Evolutionary conservation across 2,329 filamentous ascomycete genomes (phyloP).

Genomic region (Rosellinia necatrix): DNA sequence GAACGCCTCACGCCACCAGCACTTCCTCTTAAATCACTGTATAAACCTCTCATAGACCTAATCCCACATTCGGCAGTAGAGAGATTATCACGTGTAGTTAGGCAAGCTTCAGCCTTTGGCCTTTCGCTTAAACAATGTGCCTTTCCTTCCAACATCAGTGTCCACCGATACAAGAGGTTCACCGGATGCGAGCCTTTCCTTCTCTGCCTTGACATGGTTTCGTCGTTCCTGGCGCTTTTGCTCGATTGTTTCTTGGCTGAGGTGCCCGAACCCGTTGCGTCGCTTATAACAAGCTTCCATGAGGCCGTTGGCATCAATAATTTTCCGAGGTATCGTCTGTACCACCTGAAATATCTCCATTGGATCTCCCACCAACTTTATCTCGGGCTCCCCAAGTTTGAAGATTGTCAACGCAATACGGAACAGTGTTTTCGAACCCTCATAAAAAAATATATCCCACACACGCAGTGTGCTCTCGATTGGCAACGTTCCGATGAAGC

Average conservation of each 20-base stretch:
- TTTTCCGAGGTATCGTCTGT: slow-evolving; percentile 78
- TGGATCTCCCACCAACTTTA: slow-evolving; percentile 78
- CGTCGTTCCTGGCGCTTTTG: slow-evolving; percentile 72
- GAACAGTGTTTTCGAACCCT: slow-evolving; percentile 92
- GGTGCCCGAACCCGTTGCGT: slow-evolving; percentile 77
- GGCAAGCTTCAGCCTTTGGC: slow-evolving; percentile 40
- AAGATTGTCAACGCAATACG: slow-evolving; percentile 89
- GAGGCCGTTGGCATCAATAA: slow-evolving; percentile 80
- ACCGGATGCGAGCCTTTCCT: slow-evolving; percentile 44
- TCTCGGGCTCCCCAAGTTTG: slow-evolving; percentile 82
- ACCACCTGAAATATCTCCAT: slow-evolving; percentile 97
- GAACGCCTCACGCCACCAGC: neutral
- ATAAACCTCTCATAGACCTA: neutral
- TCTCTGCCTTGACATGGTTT: slow-evolving; percentile 52
- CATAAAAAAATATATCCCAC: slow-evolving; percentile 96
- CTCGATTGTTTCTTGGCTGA: slow-evolving; percentile 83
- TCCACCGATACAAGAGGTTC: slow-evolving; percentile 42
- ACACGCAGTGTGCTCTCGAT: slow-evolving; percentile 90
- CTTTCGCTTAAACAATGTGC: slow-evolving; percentile 51
- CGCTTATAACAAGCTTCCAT: slow-evolving; percentile 84
- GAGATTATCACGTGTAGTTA: slow-evolving; percentile 28
- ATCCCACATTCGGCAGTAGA: neutral
- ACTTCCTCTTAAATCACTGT: neutral
- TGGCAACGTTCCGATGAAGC: slow-evolving; percentile 89
- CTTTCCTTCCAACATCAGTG: slow-evolving; percentile 46